Base-by-base conservation (phyloP, 345 rosid genomes). In the Barbarea vulgaris region DNA sequence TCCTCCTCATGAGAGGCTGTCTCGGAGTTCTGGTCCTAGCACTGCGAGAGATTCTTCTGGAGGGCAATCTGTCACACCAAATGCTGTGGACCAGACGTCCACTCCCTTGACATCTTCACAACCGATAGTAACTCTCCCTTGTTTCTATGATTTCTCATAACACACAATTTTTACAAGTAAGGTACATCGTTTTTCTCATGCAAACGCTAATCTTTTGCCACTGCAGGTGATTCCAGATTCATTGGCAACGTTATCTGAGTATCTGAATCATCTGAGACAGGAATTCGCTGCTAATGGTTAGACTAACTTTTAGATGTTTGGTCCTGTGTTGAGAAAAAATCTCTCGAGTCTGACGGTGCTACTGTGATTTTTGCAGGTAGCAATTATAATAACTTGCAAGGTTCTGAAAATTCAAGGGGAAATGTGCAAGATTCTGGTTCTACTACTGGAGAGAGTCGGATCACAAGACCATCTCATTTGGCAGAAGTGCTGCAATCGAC, bases 391-490 rank as follows among this genome's bases (percentile, higher is more conserved):
- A 77, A 67, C 76, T 50, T 66, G 61, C 84, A 69, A 66, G 75
- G 75, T 42, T 72, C 81, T 39, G 77, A 37, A 33, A 50, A 62
- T 14, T 50, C 57, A 30, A 39, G 55, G 70, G 24, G 67, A 15
- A 83, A 67, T 74, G 81, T 80, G 64, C 81, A 66, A 69, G 87
- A 73, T 21, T 70, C 84, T 25, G 66, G 51, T 59, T 66, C 78
- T 54, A 77, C 67, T 48, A 21, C 55, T 56, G 82, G 28, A 44
- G 84, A 81, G 70, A 77, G 71, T 62, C 78, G 77, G 66, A 77
- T 85, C 36, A 87, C 86, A 12, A 75, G 87, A 14, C 89, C 86
- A 28, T 81, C 84, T 72, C 81, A 81, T 64, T 75, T 87, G 81
- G 85, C 85, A 9, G 85, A 81, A 74, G 82, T 87, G 70, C 57